These are phyloP conservation scores for Fusarium sublunatum DNA, from an alignment of 2,329 filamentous ascomycete species.

Conservation along the genomic window DNA sequence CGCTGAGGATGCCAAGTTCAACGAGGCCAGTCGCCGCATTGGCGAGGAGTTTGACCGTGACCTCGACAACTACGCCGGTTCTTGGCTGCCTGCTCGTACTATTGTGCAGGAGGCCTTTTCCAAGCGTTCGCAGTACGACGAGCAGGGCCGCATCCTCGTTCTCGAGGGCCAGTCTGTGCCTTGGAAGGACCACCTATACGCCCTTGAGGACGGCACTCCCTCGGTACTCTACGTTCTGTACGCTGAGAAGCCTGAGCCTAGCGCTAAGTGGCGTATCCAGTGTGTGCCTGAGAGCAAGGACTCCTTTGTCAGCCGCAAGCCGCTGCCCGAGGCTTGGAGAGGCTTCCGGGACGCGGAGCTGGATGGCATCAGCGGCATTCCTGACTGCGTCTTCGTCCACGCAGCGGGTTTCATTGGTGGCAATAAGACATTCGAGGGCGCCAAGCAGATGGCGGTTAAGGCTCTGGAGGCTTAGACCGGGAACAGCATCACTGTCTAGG, in stretches of 20 bases:
- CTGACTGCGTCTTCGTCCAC: constrained; percentile 90
- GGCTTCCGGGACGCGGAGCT: constrained; percentile 89
- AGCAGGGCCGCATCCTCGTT: constrained; percentile 82
- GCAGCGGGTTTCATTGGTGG: constrained; percentile 96
- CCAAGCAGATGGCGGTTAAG: constrained; percentile 84
- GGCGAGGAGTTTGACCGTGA: constrained; percentile 89
- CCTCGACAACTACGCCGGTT: constrained; percentile 76
- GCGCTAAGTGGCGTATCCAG: constrained; percentile 92
- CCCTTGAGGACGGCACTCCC: constrained; percentile 74
- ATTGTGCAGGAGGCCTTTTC: constrained; percentile 82
- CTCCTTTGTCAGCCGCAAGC: constrained; percentile 92
- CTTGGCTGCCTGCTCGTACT: constrained; percentile 89
- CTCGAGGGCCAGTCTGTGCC: constrained; percentile 82
- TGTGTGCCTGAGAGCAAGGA: constrained; percentile 86
- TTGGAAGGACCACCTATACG: constrained; percentile 97
- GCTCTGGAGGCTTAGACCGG: constrained; percentile 64
- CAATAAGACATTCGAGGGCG: constrained; percentile 91
- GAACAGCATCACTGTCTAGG: not conserved
- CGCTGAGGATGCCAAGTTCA: constrained; percentile 84
- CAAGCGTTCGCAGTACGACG: constrained; percentile 73
- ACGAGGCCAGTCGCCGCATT: constrained; percentile 81
- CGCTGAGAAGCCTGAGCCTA: constrained; percentile 80
- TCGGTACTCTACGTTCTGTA: constrained; percentile 88
- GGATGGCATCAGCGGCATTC: constrained; percentile 74
- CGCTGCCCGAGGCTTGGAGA: constrained; percentile 90